Conservation (phyloP, 805 yeast genomes). For the Pachysolen tannophilus region DNA sequence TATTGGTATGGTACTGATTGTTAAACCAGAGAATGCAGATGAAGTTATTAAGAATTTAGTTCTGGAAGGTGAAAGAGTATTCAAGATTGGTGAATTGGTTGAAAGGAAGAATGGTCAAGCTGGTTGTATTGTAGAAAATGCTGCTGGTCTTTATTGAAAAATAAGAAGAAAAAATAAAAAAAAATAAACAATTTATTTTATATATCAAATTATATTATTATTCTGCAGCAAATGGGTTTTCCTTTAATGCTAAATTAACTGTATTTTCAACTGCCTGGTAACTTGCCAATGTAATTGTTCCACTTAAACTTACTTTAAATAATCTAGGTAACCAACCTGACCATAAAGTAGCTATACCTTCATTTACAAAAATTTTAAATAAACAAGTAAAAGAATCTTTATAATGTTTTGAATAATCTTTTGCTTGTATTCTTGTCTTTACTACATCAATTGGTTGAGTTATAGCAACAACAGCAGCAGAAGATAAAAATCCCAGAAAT, state of each 20-base stretch:
- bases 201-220: too few species aligned
- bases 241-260: constrained; percentile 27
- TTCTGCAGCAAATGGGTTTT: constrained; percentile 24
- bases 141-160: constrained; percentile 36
- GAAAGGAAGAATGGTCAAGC: constrained; percentile 40
- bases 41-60: constrained; percentile 44
- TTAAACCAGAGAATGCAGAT: constrained; percentile 57
- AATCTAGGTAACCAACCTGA: constrained; percentile 60
- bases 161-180: too few species aligned
- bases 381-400: constrained; percentile 54
- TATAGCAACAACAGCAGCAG: constrained; percentile 61
- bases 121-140: constrained; percentile 52
- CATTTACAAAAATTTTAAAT: constrained; percentile 38
- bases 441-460: constrained; percentile 89
- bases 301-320: constrained; percentile 60
- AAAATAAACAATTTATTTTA: too few species aligned
- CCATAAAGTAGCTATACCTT: constrained; percentile 42
- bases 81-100: constrained; percentile 53
- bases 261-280: constrained; percentile 49
- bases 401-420: constrained; percentile 50
- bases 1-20: constrained; percentile 92
- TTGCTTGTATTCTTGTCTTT: constrained; percentile 81
- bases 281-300: constrained; percentile 59
- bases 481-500: constrained; percentile 51
- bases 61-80: constrained; percentile 69